phyloP scores from a whole-genome alignment of 768 basidiomycete genomes.

The Pisolithus microcarpus region DNA sequence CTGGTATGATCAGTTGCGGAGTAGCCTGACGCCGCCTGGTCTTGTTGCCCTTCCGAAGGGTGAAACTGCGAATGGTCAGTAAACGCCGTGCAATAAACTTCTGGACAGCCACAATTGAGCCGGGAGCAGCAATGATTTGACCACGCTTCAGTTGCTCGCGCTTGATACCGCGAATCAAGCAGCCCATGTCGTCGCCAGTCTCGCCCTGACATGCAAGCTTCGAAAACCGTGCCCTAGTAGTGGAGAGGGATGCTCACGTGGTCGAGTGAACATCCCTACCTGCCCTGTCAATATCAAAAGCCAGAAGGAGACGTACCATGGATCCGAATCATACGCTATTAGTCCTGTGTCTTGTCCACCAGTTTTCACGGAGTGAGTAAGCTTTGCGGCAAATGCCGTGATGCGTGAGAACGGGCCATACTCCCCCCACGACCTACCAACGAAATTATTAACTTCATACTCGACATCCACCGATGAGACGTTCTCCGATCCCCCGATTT shows the following conservation, averaged over 20 bases:
- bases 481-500: too few relatives aligned
- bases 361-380: too few relatives aligned
- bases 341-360: too few relatives aligned
- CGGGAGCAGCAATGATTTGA: slow-evolving; percentile 83
- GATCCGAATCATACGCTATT: too few relatives aligned
- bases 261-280: slow-evolving; percentile 97
- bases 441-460: too few relatives aligned
- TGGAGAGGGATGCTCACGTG: slow-evolving; percentile 42
- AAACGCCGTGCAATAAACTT: slow-evolving; percentile 93
- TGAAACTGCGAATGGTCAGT: slow-evolving; percentile 53
- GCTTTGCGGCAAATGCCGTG: too few relatives aligned
- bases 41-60: slow-evolving; percentile 90
- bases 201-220: slow-evolving; percentile 52
- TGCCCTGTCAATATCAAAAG: slow-evolving; percentile 4
- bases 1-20: too few relatives aligned
- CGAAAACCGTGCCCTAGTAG: slow-evolving; percentile 3
- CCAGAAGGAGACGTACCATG: not conserved
- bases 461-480: too few relatives aligned
- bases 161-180: slow-evolving; percentile 92
- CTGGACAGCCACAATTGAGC: slow-evolving; percentile 88
- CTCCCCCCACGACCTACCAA: too few relatives aligned
- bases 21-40: too few relatives aligned
- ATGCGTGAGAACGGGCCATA: too few relatives aligned
- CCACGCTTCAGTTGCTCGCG: slow-evolving; percentile 93
- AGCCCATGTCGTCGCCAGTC: slow-evolving; percentile 99